Conservation (phyloP, 805 yeast species). For the Metschnikowia vanudenii region DNA sequence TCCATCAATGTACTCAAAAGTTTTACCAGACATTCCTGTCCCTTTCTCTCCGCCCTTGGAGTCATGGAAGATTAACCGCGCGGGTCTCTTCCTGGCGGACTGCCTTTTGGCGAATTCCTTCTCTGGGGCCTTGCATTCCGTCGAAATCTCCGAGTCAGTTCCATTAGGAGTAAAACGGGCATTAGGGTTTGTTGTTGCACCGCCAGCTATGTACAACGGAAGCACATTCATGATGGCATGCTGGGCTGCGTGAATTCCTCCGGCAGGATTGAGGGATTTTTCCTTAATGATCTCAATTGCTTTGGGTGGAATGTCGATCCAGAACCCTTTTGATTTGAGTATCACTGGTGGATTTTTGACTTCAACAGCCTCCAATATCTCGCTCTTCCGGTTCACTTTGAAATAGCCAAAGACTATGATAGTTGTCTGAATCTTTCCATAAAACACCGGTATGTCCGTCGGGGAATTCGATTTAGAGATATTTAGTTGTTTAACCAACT, state of each 20-base stretch:
- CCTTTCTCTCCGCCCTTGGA: constrained; percentile 79
- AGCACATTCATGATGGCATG: constrained; percentile 82
- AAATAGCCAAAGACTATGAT: constrained; percentile 89
- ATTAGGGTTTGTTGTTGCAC: constrained; percentile 48
- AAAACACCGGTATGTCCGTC: constrained; percentile 58
- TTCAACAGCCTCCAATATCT: constrained; percentile 90
- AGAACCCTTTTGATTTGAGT: constrained; percentile 73
- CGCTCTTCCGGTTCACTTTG: constrained; percentile 71
- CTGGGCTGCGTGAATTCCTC: constrained; percentile 95
- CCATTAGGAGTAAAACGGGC: constrained; percentile 28
- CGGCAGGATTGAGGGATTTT: constrained; percentile 71
- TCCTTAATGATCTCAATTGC: constrained; percentile 57
- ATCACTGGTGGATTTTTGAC: constrained; percentile 83
- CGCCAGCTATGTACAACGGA: constrained; percentile 70
- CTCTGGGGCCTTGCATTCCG: constrained; percentile 97
- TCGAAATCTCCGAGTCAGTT: constrained; percentile 61
- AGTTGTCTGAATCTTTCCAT: constrained; percentile 71
- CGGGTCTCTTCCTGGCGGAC: constrained; percentile 75
- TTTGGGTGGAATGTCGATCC: constrained; percentile 81
- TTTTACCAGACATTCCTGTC: constrained; percentile 74
- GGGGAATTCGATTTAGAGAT: constrained; percentile 35
- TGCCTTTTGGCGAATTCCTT: constrained; percentile 85
- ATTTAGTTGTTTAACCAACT: constrained; percentile 54
- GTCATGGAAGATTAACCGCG: constrained; percentile 81
- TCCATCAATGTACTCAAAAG: constrained; percentile 73